Evolutionary conservation across 228 moss, liverwort and hornwort species (phyloP).

Genomic region (Sphagnum fallax): DNA sequence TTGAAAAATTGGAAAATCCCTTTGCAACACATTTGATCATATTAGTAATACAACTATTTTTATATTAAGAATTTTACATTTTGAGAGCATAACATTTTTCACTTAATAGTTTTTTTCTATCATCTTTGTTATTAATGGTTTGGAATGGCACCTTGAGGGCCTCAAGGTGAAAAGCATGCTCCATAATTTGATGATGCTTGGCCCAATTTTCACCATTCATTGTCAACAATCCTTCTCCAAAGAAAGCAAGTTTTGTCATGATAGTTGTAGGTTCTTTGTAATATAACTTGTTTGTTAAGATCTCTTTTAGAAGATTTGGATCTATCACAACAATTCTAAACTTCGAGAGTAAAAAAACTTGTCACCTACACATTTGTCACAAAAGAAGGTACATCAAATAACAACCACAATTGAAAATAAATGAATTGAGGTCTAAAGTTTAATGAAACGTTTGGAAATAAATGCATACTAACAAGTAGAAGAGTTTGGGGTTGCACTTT

Average conservation of each 20-base stretch:
- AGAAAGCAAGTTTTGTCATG: slow-evolving; percentile 21
- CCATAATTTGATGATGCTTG: slow-evolving; percentile 39
- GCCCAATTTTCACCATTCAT: slow-evolving; percentile 44
- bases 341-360: background rate
- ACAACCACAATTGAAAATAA: no score
- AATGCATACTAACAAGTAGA: no score
- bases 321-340: slow-evolving; percentile 2
- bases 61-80: background rate
- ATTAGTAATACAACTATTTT: background rate
- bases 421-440: no score
- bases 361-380: no score
- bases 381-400: no score
- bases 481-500: no score
- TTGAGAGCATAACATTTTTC: background rate
- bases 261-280: no score
- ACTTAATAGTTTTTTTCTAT: no score
- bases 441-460: no score
- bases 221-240: slow-evolving; percentile 33
- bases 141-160: slow-evolving; percentile 25
- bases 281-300: background rate
- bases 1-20: no score
- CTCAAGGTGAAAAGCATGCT: slow-evolving; percentile 41
- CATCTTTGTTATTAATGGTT: background rate
- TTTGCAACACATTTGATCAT: no score
- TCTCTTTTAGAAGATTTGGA: slow-evolving; percentile 4